Percentiles rank a stretch among this genome's conserved stretches.
Evolutionary conservation across 169 alveolate genomes (phyloP).

Genomic region (Plasmodium vinckei): DNA sequence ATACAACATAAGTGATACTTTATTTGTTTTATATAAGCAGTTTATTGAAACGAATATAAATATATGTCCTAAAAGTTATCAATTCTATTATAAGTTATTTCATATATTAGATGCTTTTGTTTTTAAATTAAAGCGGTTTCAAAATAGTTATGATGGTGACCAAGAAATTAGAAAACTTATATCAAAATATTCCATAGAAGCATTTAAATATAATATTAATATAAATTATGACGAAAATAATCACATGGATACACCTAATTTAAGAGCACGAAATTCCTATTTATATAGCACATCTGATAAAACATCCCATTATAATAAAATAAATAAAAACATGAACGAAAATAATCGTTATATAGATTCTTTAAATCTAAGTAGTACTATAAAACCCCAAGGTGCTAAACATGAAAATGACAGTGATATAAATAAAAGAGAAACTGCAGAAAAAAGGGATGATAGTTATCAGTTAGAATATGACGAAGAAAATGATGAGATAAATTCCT

Average conservation of each 20-base stretch:
- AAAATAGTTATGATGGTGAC: constrained; percentile 22
- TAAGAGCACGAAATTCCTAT: not conserved
- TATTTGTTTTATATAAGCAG: constrained; percentile 22
- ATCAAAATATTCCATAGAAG: constrained; percentile 17
- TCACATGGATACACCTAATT: not conserved
- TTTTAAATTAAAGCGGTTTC: constrained; percentile 52
- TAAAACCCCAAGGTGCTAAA: not conserved
- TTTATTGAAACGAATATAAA: constrained; percentile 54
- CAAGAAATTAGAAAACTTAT: constrained; percentile 22
- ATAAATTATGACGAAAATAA: not conserved
- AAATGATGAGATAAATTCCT: not conserved
- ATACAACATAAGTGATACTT: constrained; percentile 41
- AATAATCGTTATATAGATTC: not conserved
- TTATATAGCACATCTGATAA: not conserved
- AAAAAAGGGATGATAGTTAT: not conserved
- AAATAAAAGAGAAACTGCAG: not conserved
- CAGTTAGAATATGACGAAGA: constrained; percentile 3
- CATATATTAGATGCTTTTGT: constrained; percentile 38
- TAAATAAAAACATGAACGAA: not conserved
- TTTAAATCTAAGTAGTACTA: not conserved
- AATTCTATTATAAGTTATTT: constrained; percentile 57
- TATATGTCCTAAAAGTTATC: constrained; percentile 51
- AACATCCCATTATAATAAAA: not conserved
- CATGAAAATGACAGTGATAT: not conserved
- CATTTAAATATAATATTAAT: not conserved